phyloP scores from a whole-genome alignment of 805 yeast genomes.

The Kodamaea jinghongensis region DNA sequence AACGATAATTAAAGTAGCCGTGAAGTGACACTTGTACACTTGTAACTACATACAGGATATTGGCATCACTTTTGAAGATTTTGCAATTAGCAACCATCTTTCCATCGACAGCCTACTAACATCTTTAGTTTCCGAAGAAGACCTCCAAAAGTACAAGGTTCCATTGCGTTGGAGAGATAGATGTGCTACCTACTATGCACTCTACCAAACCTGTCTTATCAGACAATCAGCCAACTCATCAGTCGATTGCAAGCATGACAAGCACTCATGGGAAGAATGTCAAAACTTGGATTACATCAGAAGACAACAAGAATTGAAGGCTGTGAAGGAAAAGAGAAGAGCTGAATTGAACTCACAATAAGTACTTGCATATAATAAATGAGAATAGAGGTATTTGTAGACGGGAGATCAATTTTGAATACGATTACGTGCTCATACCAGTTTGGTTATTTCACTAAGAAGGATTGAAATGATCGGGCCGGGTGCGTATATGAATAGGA shows the following conservation, averaged over 20 bases:
- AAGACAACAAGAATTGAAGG: slow-evolving; percentile 70
- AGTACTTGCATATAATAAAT: no score
- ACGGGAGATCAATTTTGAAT: no score
- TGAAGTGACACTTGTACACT: background rate
- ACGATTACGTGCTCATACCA: no score
- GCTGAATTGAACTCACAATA: slow-evolving; percentile 15
- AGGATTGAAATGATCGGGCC: no score
- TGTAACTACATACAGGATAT: background rate
- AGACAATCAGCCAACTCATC: slow-evolving; percentile 43
- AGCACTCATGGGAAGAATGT: slow-evolving; percentile 84
- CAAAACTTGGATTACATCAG: slow-evolving; percentile 78
- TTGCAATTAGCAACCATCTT: background rate
- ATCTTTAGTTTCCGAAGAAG: slow-evolving; percentile 69
- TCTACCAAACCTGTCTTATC: slow-evolving; percentile 42
- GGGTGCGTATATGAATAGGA: no score
- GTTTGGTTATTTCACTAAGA: no score
- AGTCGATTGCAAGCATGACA: slow-evolving; percentile 65
- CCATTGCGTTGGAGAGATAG: slow-evolving; percentile 82
- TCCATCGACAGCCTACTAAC: slow-evolving; percentile 21
- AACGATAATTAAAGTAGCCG: no score
- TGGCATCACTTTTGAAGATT: no score
- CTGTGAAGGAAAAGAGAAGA: slow-evolving; percentile 44
- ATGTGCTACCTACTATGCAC: slow-evolving; percentile 61
- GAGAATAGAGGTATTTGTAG: no score
- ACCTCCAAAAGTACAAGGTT: slow-evolving; percentile 73